Base-by-base conservation (phyloP, 441 rosid species). In the Erodium texanum region DNA sequence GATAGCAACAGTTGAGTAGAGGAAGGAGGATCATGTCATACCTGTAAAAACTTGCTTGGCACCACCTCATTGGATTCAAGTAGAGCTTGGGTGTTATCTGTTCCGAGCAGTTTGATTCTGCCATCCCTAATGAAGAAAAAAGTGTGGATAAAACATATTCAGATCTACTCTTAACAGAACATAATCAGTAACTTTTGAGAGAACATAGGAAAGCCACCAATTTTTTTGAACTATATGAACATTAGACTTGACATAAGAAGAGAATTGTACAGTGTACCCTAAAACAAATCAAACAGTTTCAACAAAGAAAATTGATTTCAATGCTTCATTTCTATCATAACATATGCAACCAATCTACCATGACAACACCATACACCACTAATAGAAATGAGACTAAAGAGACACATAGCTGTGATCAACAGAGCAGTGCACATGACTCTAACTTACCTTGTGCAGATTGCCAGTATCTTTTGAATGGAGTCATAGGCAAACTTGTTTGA, bases 1-100 rank as follows among this genome's bases (percentile, higher is more conserved):
- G 41, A 23, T 22, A 23, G 1, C 24, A 58, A 10, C 22, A 58
- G 29, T 22, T 58, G 24, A 20, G 19, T 5, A 73, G 15, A 29
- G 54, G 56, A 24, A 75, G 19, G 23, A 24, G 68, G 62, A 36
- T 66, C 24, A 66, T 18, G 18, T 15, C 18, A 74, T 66, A 93
- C 97, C 97, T 91, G 86, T 65, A 89, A 70, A 74, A 85, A 83
- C 82, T 80, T 91, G 95, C 89, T 85, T 68, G 86, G 75, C 7
- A 78, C 83, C n/a, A 74, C 72, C 71, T 89, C 95, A 50, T 78
- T 84, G 22, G 93, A 90, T 52, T 80, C 84, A 66, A 91, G 89
- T 70, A 86, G 63, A 73, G 77, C 76, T 75, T 93, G 99, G 73
- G 90, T 72, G 72, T 87, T 87, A 71, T 87, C 86, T 76, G 77